Base-by-base conservation (phyloP, 2,329 filamentous ascomycete species). In the Trichoderma sp. region DNA sequence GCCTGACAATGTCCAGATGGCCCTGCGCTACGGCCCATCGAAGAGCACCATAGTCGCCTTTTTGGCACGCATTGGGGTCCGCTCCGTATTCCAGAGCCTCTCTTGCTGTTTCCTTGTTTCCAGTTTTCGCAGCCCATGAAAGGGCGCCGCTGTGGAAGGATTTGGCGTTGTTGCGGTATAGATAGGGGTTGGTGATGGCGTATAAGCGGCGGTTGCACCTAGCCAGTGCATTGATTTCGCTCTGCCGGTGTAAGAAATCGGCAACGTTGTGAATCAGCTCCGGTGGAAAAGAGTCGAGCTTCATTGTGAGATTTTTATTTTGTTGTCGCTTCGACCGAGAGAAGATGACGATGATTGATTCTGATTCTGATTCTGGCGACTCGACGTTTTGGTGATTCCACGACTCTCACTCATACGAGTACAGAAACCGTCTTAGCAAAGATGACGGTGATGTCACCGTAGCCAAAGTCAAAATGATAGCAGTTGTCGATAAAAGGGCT, bases 61-160 rank as follows among this genome's bases (percentile, higher is more conserved):
- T 38, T 53, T 29, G 9, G 1, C 14, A 3, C 12, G 33, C 14
- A 41, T 73, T 59, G 18, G 62, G 74, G 18, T 67, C 16, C 2
- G 74, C 74, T 8, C 74, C 74, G 27, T 73, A 38, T 18, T 35
- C 16, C 33, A 75, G n/a, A 3, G 68, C 59, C 3, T 67, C 66
- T 16, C 29, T 50, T 31, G 24, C 68, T 2, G 62, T 67, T 3
- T 21, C 33, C 6, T 33, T 7, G 33, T 8, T 64, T 14, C 33
- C 45, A 3, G 24, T 33, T 16, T 6, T 21, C 6, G 68, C 50
- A n/a, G 68, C 74, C 74, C 74, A 75, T 9, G 24, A 2, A 3
- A 75, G 68, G 35, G 60, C 68, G 27, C 16, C 6, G 33, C 45
- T 60, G 21, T 16, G n/a, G 11, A 24, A 41, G 18, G 21, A 33